Evolutionary conservation across 2,329 filamentous ascomycete genomes (phyloP).

Genomic region (Pseudogymnoascus sp.): DNA sequence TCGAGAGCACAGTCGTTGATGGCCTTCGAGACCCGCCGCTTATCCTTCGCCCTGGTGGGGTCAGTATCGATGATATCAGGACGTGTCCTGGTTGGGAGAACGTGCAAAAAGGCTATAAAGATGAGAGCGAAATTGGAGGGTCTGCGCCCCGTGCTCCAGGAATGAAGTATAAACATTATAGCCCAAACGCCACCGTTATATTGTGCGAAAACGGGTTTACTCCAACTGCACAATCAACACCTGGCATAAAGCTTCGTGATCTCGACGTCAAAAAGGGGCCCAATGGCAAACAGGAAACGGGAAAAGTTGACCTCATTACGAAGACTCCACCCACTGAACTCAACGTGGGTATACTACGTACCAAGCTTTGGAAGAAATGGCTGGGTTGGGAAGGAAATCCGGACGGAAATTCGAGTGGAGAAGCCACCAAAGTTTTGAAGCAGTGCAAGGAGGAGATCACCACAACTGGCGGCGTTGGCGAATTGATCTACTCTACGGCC

Average conservation of each 20-base stretch:
- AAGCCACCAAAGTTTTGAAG: background rate
- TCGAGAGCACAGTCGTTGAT: conserved; percentile 95
- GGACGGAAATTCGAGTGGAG: background rate
- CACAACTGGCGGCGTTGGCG: background rate
- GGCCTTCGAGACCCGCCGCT: conserved; percentile 73
- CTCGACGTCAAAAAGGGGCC: background rate
- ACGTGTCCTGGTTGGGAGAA: conserved; percentile 71
- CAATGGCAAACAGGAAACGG: background rate
- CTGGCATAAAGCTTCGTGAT: background rate
- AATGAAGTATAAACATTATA: conserved; percentile 99
- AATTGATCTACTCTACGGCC: background rate
- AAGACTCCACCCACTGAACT: conserved; percentile 6
- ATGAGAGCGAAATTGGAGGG: conserved; percentile 58
- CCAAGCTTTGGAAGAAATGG: conserved; percentile 30
- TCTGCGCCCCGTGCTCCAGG: conserved; percentile 75
- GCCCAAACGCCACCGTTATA: conserved; percentile 76
- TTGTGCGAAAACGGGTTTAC: conserved; percentile 56
- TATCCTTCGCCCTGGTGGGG: conserved; percentile 76
- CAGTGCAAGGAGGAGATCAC: background rate
- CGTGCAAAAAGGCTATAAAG: conserved; percentile 70
- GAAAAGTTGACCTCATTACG: background rate
- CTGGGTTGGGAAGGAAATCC: conserved; percentile 16
- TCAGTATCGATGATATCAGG: conserved; percentile 73
- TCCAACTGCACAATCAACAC: background rate
- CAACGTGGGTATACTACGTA: conserved; percentile 33